Conservation (phyloP, 202 grass and related monocot genomes). For the Cymbopogon flexuosus region DNA sequence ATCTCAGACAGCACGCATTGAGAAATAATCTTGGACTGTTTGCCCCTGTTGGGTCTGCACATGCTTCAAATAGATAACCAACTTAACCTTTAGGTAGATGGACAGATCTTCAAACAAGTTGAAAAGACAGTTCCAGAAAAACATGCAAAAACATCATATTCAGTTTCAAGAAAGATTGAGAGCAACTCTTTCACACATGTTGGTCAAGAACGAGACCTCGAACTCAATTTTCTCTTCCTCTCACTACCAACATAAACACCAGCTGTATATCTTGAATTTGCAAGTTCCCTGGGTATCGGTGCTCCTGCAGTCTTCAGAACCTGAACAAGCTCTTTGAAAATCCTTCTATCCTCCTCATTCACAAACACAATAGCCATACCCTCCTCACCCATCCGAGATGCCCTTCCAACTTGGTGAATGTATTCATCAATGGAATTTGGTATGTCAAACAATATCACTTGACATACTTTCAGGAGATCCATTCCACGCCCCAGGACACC, state of each 20-base stretch:
- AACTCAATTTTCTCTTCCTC: conserved; percentile 68
- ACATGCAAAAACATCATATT: not conserved
- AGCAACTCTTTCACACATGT: not conserved
- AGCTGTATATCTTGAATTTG: conserved; percentile 48
- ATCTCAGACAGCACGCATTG: not conserved
- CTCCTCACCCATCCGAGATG: conserved; percentile 74
- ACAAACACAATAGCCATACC: conserved; percentile 68
- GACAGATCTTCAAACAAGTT: conserved; percentile 6
- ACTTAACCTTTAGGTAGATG: not conserved
- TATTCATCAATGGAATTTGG: conserved; percentile 87
- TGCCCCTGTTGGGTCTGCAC: not conserved
- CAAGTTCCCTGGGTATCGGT: conserved; percentile 60
- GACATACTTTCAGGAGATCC: conserved; percentile 70
- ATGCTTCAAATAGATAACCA: conserved; percentile 2
- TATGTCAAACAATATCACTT: conserved; percentile 95
- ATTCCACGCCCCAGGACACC: conserved; percentile 81
- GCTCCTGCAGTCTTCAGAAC: conserved; percentile 62
- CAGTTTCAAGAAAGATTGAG: conserved; percentile 25
- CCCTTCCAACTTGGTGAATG: conserved; percentile 88
- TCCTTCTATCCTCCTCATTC: conserved; percentile 76
- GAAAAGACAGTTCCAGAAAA: not conserved
- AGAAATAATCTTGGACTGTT: conserved; percentile 11
- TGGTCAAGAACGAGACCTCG: conserved; percentile 35
- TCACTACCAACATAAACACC: conserved; percentile 27
- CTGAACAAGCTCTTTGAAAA: conserved; percentile 68